A percentile compares a stretch with the other conserved stretches of the same genome.
Evolutionary conservation across 2,329 filamentous ascomycete species (phyloP).

Genomic region (Xenosphaeropsis pyriputrescens): DNA sequence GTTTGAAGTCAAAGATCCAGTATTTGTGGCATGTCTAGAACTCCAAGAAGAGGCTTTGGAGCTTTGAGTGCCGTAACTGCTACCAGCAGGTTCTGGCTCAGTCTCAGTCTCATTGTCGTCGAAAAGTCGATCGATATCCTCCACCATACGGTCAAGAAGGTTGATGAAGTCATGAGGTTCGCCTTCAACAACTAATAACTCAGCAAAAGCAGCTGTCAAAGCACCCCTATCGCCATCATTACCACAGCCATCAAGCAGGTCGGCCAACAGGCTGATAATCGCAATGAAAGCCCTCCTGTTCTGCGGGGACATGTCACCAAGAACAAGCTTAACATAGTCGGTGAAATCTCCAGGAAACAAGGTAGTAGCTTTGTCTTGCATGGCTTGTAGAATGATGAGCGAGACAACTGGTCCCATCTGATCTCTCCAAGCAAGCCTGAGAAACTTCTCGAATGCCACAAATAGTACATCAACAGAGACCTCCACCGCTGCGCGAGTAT

Average conservation of each 20-base stretch:
- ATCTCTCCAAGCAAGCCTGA: constrained; percentile 76
- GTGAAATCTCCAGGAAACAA: constrained; percentile 59
- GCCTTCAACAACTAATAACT: constrained; percentile 66
- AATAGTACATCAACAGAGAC: constrained; percentile 74
- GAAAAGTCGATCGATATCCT: constrained; percentile 82
- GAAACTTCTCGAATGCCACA: constrained; percentile 84
- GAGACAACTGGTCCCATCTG: constrained; percentile 78
- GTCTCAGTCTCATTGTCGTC: constrained; percentile 36
- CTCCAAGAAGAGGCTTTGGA: constrained; percentile 11
- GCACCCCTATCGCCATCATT: constrained; percentile 86
- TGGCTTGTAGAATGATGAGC: constrained; percentile 49
- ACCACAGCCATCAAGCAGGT: constrained; percentile 75
- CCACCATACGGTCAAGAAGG: constrained; percentile 73
- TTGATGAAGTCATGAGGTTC: constrained; percentile 76
- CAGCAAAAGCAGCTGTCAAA: constrained; percentile 76
- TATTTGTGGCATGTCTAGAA: constrained; percentile 24
- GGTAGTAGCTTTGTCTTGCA: constrained; percentile 56
- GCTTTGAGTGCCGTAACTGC: constrained; percentile 7
- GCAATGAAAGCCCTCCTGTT: constrained; percentile 67
- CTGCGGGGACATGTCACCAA: constrained; percentile 52
- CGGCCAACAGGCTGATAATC: constrained; percentile 72
- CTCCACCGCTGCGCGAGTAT: constrained; percentile 61
- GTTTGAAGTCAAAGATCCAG: constrained; percentile 71
- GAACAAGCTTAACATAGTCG: constrained; percentile 50
- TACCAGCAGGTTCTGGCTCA: background rate